phyloP scores from a whole-genome alignment of 768 basidiomycete species.

The Amanita muscaria region DNA sequence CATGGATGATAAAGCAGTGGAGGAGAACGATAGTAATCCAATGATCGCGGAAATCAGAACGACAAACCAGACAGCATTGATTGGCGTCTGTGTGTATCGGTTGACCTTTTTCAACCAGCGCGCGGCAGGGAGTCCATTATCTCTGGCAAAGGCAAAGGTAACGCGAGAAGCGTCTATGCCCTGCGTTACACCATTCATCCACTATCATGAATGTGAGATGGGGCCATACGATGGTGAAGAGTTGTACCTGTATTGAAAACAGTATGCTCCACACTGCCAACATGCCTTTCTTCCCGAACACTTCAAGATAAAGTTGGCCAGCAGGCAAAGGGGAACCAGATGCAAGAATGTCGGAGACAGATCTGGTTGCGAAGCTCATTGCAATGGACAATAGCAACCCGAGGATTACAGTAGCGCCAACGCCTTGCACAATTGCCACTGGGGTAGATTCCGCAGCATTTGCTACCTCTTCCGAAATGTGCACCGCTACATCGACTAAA shows the following conservation, averaged over 20 bases:
- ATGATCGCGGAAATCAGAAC: too few relatives aligned
- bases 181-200: slow-evolving; percentile 56
- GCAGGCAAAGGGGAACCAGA: slow-evolving; percentile 44
- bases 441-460: slow-evolving; percentile 41
- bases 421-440: slow-evolving; percentile 26
- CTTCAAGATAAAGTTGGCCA: slow-evolving; percentile 50
- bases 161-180: slow-evolving; percentile 59
- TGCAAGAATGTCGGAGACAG: slow-evolving; percentile 35
- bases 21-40: too few relatives aligned
- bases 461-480: slow-evolving; percentile 55
- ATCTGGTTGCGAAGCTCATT: slow-evolving; percentile 47
- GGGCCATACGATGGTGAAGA: too few relatives aligned
- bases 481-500: slow-evolving; percentile 60
- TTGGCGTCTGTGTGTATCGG: slow-evolving; percentile 22
- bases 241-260: too few relatives aligned
- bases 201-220: slow-evolving; percentile 23
- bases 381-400: slow-evolving; percentile 48
- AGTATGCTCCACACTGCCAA: slow-evolving; percentile 52
- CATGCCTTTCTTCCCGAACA: slow-evolving; percentile 52
- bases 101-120: slow-evolving; percentile 28
- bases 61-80: slow-evolving; percentile 33
- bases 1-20: too few relatives aligned
- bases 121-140: slow-evolving; percentile 30
- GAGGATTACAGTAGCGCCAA: slow-evolving; percentile 39
- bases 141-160: slow-evolving; percentile 50